phyloP scores from a whole-genome alignment of 371 early-diverging fungal species.

The Syncephalastrum monosporum region DNA sequence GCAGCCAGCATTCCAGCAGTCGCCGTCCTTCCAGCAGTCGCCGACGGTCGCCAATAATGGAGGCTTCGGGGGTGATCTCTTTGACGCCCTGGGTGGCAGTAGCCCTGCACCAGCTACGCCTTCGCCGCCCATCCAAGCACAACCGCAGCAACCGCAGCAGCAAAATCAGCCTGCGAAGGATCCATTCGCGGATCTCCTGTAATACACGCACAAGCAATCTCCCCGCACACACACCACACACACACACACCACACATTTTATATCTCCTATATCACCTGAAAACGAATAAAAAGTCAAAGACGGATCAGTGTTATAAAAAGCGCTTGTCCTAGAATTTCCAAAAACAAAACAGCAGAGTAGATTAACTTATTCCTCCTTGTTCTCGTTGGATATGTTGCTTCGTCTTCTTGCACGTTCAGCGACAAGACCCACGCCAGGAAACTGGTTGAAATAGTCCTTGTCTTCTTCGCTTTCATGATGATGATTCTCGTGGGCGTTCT shows the following conservation, averaged over 20 bases:
- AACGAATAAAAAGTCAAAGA: no score
- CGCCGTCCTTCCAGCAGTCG: background rate
- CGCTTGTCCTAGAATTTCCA: no score
- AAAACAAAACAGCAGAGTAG: no score
- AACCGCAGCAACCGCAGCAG: slow-evolving; percentile 14
- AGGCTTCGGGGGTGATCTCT: slow-evolving; percentile 13
- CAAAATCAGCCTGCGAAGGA: slow-evolving; percentile 9
- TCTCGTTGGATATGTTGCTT: background rate
- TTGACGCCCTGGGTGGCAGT: slow-evolving; percentile 9
- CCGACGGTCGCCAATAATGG: background rate
- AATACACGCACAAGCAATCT: background rate
- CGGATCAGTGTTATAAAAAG: no score
- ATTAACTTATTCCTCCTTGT: no score
- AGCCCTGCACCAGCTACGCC: slow-evolving; percentile 6
- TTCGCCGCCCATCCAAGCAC: slow-evolving; percentile 4
- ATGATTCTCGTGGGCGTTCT: no score
- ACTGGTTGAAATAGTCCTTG: slow-evolving; percentile 6
- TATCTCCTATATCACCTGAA: no score
- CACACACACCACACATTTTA: no score
- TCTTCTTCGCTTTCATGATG: background rate
- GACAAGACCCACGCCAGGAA: slow-evolving; percentile 30
- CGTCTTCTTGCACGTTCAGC: slow-evolving; percentile 30
- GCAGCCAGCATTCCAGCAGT: slow-evolving; percentile 3
- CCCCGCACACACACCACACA: no score
- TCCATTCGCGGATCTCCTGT: slow-evolving; percentile 28